A percentile compares a stretch with the other conserved stretches of the same genome.
phyloP scores from a whole-genome alignment of 2,329 filamentous ascomycete genomes.

The Trichophyton equinum region DNA sequence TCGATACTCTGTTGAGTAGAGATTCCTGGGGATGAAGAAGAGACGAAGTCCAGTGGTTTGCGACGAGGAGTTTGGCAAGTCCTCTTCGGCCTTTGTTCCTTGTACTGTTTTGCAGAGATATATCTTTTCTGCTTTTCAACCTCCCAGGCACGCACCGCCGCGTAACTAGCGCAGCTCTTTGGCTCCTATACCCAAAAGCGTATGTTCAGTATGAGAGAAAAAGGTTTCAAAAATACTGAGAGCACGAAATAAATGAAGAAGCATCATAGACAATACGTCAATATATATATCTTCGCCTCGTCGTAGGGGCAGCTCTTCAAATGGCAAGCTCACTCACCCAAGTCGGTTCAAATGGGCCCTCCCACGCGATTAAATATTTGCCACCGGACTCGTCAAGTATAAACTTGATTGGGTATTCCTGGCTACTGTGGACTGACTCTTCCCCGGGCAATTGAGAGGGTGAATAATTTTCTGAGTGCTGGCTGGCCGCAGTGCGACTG shows the following conservation, averaged over 20 bases:
- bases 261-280: not conserved
- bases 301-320: not conserved
- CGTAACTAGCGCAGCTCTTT: constrained; percentile 24
- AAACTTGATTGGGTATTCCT: constrained; percentile 26
- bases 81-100: constrained; percentile 8
- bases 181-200: constrained; percentile 20
- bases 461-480: not conserved
- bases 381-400: constrained; percentile 25
- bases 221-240: not conserved
- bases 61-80: not conserved
- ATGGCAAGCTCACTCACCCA: constrained; percentile 23
- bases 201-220: not conserved
- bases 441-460: not conserved
- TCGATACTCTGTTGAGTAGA: not conserved
- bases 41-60: not conserved
- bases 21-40: constrained; percentile 2
- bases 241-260: not conserved
- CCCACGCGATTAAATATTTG: constrained; percentile 30
- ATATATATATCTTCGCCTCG: not conserved
- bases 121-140: constrained; percentile 15
- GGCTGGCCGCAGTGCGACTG: not conserved
- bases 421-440: constrained; percentile 15
- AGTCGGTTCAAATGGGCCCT: constrained; percentile 25
- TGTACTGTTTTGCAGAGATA: constrained; percentile 5
- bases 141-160: constrained; percentile 22